Conservation (phyloP, 2,329 filamentous ascomycete genomes). For the Helotiales sp. region DNA sequence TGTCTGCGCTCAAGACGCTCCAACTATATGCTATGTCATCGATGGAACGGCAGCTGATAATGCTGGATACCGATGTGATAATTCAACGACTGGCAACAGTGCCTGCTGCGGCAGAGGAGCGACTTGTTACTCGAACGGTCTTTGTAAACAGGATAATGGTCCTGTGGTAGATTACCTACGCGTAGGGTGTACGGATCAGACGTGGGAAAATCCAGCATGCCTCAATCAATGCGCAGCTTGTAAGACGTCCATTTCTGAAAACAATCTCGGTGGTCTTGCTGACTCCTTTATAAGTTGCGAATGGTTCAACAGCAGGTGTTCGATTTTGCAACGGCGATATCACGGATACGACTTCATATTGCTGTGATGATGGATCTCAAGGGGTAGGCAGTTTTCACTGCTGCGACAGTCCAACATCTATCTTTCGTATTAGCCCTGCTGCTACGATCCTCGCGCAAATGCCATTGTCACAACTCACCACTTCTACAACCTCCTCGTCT, state of each 20-base stretch:
- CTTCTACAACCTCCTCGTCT: slow-evolving; percentile 10
- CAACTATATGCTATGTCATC: slow-evolving; percentile 32
- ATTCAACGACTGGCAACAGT: slow-evolving; percentile 32
- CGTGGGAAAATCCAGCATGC: slow-evolving; percentile 34
- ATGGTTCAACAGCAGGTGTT: slow-evolving; percentile 30
- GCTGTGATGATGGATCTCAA: slow-evolving; percentile 29
- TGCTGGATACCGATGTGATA: slow-evolving; percentile 32
- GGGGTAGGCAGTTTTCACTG: slow-evolving; percentile 29
- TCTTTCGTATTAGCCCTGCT: slow-evolving; percentile 26
- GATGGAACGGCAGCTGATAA: slow-evolving; percentile 23
- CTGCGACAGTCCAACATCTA: slow-evolving; percentile 18
- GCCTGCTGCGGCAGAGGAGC: slow-evolving; percentile 31
- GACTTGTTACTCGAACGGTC: slow-evolving; percentile 35
- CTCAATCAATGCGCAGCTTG: slow-evolving; percentile 32
- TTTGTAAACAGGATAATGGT: slow-evolving; percentile 31
- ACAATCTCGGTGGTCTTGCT: not conserved
- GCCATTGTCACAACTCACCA: slow-evolving; percentile 16
- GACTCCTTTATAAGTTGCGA: slow-evolving; percentile 23
- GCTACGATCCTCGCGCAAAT: slow-evolving; percentile 26
- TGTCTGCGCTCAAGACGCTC: not conserved
- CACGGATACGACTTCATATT: slow-evolving; percentile 33
- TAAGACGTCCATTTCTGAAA: slow-evolving; percentile 13
- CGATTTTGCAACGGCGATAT: slow-evolving; percentile 32
- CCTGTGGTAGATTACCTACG: slow-evolving; percentile 33
- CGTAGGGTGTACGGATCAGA: slow-evolving; percentile 37